phyloP scores from a whole-genome alignment of 2,329 filamentous ascomycete species.

The Penicillium corylophilum region DNA sequence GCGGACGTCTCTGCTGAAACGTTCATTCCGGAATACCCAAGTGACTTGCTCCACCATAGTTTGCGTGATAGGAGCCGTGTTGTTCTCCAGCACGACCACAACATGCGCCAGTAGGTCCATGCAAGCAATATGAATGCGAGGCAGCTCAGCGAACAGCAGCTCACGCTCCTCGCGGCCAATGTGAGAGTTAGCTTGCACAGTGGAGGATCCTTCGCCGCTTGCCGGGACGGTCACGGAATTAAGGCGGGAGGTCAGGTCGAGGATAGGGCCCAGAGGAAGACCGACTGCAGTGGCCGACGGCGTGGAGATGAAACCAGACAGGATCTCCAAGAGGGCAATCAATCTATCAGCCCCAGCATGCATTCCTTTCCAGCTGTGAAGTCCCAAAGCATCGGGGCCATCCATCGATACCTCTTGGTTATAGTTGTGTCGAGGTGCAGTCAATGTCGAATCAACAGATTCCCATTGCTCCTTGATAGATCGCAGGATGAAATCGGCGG shows the following conservation, averaged over 20 bases:
- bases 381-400: slow-evolving; percentile 44
- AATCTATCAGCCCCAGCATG: slow-evolving; percentile 70
- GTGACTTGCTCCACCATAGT: slow-evolving; percentile 69
- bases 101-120: slow-evolving; percentile 62
- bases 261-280: slow-evolving; percentile 65
- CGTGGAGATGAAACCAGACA: slow-evolving; percentile 63
- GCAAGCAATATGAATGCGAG: slow-evolving; percentile 71
- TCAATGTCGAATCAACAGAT: slow-evolving; percentile 53
- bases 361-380: slow-evolving; percentile 75
- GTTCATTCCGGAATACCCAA: slow-evolving; percentile 65
- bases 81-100: slow-evolving; percentile 57
- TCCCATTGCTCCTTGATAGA: slow-evolving; percentile 81
- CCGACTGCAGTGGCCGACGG: slow-evolving; percentile 65
- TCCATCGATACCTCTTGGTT: slow-evolving; percentile 37
- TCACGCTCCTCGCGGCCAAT: slow-evolving; percentile 80
- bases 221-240: slow-evolving; percentile 61
- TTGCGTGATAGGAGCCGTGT: slow-evolving; percentile 60
- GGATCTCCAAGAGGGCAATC: slow-evolving; percentile 61
- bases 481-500: slow-evolving; percentile 74
- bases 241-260: slow-evolving; percentile 69
- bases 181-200: slow-evolving; percentile 67
- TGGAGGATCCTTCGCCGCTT: slow-evolving; percentile 39
- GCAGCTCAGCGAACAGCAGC: slow-evolving; percentile 70
- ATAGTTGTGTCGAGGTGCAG: slow-evolving; percentile 37
- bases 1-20: slow-evolving; percentile 55